Evolutionary conservation across 805 yeast species (phyloP), one percentile per base, ranked within the genome.

Genomic region (Cyberlindnera petersonii): DNA sequence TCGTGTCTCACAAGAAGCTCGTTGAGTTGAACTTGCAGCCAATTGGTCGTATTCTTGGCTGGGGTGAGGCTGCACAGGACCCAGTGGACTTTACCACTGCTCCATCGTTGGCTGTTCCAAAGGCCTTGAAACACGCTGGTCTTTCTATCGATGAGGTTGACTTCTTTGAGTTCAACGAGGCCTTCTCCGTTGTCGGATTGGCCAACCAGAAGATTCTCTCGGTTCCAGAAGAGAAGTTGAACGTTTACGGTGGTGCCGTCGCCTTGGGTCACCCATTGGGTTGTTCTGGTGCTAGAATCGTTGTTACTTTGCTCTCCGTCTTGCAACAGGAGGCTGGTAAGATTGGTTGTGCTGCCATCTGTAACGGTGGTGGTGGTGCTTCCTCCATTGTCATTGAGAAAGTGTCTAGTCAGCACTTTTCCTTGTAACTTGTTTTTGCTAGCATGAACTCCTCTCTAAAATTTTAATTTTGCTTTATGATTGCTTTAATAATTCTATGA

Each of bases 361-460:
- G 98, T 75, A 93, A 93, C 65, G 98, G 99, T 72, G 99, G 99
- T 58, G 99, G 99, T 63, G 99, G 98, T 62, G 98, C 97, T 35
- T 83, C 95, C 40, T 82, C 98, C 19, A 71, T 93, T 56, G 86
- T 93, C 46, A 76, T 93, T 55, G 96, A 89, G 71, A 78, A 71
- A 55, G 57, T 78, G 31, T 74, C 58, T 7, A 32, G 46, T 32
- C 57, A 55, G 35, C 58, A 55, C 32, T 6, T 51, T 16, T 13
- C 43, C 20, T 46, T 55, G 46, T 55, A 40, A 48, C n/a, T n/a
- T n/a, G n/a, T n/a, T n/a, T n/a, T n/a, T n/a, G n/a, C n/a, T n/a
- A n/a, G n/a, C n/a, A n/a, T n/a, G n/a, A n/a, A n/a, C n/a, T n/a
- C n/a, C n/a, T n/a, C n/a, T n/a, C n/a, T n/a, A n/a, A n/a, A n/a